Conservation (phyloP, 352 stramenopile genomes). For the Phytophthora capsici region DNA sequence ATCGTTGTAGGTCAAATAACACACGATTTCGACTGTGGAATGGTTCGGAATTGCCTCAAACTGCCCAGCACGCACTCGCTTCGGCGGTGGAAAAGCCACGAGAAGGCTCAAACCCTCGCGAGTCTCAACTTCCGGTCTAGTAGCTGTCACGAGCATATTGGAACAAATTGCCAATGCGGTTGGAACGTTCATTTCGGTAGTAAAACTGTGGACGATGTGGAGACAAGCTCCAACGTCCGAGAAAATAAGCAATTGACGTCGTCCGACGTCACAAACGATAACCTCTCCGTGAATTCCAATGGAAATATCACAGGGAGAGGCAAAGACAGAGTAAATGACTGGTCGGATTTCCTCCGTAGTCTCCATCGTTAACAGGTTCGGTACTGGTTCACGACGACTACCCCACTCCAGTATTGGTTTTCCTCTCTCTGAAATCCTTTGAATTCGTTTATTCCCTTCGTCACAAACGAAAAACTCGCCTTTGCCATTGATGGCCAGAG, state of each 20-base stretch:
- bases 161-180: slow-evolving; percentile 33
- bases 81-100: slow-evolving; percentile 29
- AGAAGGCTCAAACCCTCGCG: slow-evolving; percentile 10
- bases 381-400: slow-evolving; percentile 25
- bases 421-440: slow-evolving; percentile 54
- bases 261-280: slow-evolving; percentile 49
- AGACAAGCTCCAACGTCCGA: slow-evolving; percentile 49
- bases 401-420: slow-evolving; percentile 54
- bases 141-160: slow-evolving; percentile 23
- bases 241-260: slow-evolving; percentile 47
- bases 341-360: slow-evolving; percentile 2
- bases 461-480: slow-evolving; percentile 71
- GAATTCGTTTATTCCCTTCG: slow-evolving; percentile 64
- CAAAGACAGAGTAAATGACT: slow-evolving; percentile 40
- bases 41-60: slow-evolving; percentile 36
- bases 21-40: slow-evolving; percentile 32
- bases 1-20: slow-evolving; percentile 61
- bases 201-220: slow-evolving; percentile 36
- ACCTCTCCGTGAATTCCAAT: slow-evolving; percentile 43
- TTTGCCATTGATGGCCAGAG: slow-evolving; percentile 45
- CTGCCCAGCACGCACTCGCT: slow-evolving; percentile 33
- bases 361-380: not conserved
- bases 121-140: too few species aligned
- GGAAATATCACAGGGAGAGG: slow-evolving; percentile 20
- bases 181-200: slow-evolving; percentile 7